These are phyloP conservation scores for Boletellus sp. DNA, from an alignment of 768 basidiomycete genomes.

Conservation along the genomic window DNA sequence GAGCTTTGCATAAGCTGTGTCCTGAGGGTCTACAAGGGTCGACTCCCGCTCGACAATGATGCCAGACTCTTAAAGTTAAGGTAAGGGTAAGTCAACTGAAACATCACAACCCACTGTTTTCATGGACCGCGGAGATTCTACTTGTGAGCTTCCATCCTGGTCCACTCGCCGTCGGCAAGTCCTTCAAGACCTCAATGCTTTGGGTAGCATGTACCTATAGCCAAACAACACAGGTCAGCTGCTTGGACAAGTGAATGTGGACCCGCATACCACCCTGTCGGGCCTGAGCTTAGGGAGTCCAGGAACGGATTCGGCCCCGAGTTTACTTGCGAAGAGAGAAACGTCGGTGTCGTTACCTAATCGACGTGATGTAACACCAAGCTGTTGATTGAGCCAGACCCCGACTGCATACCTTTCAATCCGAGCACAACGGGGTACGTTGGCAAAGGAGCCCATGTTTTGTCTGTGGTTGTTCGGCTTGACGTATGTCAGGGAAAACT, in stretches of 20 bases:
- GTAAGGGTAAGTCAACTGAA: neutral
- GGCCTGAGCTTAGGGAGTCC: conserved; percentile 71
- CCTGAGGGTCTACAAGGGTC: conserved; percentile 58
- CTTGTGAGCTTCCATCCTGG: conserved; percentile 73
- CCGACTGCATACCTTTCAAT: conserved; percentile 51
- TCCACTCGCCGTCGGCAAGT: conserved; percentile 73
- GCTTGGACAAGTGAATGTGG: neutral
- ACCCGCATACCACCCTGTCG: conserved; percentile 56
- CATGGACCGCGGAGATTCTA: conserved; percentile 64
- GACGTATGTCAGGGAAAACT: neutral
- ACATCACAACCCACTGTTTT: conserved; percentile 63
- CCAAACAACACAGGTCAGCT: neutral
- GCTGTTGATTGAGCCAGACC: neutral
- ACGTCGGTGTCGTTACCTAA: conserved; percentile 61
- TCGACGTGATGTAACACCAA: neutral
- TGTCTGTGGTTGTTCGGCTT: conserved; percentile 38
- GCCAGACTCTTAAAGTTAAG: conserved; percentile 54
- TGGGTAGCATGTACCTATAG: conserved; percentile 73
- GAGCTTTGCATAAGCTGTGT: conserved; percentile 57
- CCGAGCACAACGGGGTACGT: conserved; percentile 81
- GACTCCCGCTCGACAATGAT: conserved; percentile 68
- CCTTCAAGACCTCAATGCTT: conserved; percentile 73
- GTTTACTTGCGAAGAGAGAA: conserved; percentile 53
- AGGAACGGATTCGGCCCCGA: conserved; percentile 41
- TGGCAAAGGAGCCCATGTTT: conserved; percentile 71